Conservation (phyloP, 495 filamentous ascomycete species). For the Glutinoglossum americanum region DNA sequence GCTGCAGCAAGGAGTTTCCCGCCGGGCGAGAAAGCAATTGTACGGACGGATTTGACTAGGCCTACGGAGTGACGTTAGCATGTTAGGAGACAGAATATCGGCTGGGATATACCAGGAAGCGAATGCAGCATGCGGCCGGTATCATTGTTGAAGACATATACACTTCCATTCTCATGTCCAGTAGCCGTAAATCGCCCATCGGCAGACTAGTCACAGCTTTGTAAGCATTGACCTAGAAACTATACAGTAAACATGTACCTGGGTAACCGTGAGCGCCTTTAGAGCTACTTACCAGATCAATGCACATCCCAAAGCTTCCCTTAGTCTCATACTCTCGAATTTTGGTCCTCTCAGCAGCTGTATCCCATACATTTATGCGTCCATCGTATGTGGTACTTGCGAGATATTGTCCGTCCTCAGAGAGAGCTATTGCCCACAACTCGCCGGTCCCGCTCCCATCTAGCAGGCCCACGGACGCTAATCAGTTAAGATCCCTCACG, state of each 20-base stretch:
- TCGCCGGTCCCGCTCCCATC: constrained; percentile 34
- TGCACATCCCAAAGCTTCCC: constrained; percentile 66
- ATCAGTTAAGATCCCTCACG: background rate
- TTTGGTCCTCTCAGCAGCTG: constrained; percentile 27
- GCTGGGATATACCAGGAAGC: constrained; percentile 37
- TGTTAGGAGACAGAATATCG: background rate
- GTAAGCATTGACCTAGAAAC: constrained; percentile 1
- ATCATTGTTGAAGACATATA: constrained; percentile 88
- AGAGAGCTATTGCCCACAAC: constrained; percentile 72
- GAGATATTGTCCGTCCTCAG: constrained; percentile 57
- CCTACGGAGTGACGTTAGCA: constrained; percentile 24
- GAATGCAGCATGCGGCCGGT: constrained; percentile 72
- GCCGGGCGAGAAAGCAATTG: constrained; percentile 69
- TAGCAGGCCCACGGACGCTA: constrained; percentile 12
- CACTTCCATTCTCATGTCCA: constrained; percentile 79
- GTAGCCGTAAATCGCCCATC: constrained; percentile 76
- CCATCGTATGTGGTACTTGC: constrained; percentile 69
- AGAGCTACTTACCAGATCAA: constrained; percentile 45
- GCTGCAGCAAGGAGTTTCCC: constrained; percentile 76
- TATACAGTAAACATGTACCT: background rate
- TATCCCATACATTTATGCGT: constrained; percentile 72
- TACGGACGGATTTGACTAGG: constrained; percentile 61
- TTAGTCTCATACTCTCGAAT: constrained; percentile 80
- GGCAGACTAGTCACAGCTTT: constrained; percentile 23
- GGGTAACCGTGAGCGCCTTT: constrained; percentile 5